Evolutionary conservation across 805 yeast genomes (phyloP).

Genomic region (Metschnikowia bowlesiae): DNA sequence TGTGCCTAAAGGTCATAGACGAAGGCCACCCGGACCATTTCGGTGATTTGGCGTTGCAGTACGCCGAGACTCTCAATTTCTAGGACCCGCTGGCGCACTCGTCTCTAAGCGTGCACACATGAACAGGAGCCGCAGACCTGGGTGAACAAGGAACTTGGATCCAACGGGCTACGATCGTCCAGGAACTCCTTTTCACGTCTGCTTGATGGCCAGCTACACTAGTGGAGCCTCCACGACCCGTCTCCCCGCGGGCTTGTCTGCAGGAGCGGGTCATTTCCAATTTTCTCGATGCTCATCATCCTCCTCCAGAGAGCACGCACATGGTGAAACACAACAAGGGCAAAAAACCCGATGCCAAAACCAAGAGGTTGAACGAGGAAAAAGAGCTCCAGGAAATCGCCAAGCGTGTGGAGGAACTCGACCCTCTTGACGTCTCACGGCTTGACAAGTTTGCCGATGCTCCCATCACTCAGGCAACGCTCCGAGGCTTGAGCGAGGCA

Average conservation of each 20-base stretch:
- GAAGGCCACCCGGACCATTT: conserved; percentile 22
- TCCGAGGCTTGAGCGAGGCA: conserved; percentile 72
- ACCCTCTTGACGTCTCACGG: conserved; percentile 20
- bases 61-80: conserved; percentile 38
- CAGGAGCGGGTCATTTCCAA: background rate
- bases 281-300: conserved; percentile 14
- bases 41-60: conserved; percentile 41
- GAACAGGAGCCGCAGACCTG: too few relatives aligned
- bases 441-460: conserved; percentile 56
- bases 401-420: conserved; percentile 50
- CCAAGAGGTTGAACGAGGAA: conserved; percentile 27
- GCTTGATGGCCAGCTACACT: too few relatives aligned
- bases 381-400: conserved; percentile 42
- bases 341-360: conserved; percentile 16
- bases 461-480: conserved; percentile 64
- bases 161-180: too few relatives aligned
- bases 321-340: conserved; percentile 16
- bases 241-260: background rate
- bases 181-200: too few relatives aligned
- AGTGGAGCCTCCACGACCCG: background rate
- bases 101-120: background rate
- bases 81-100: conserved; percentile 7
- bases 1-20: conserved; percentile 31
- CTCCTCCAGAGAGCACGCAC: background rate
- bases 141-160: too few relatives aligned